These are phyloP conservation scores for Paxillus involutus DNA, from an alignment of 768 basidiomycete species.

Conservation along the genomic window DNA sequence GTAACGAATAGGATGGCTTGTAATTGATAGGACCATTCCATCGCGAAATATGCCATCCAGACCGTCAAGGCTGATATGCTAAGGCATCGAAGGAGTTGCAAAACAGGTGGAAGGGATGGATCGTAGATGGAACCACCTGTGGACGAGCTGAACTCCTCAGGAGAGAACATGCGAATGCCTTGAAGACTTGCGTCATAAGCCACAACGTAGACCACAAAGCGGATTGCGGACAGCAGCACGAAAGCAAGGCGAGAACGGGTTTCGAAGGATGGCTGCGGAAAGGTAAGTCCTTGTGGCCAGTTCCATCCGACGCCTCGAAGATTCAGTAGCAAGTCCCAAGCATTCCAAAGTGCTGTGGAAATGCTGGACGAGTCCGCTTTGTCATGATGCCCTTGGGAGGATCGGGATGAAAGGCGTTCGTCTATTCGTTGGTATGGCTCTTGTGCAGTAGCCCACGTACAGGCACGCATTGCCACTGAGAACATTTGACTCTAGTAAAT, in stretches of 20 bases:
- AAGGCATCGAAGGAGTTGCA: slow-evolving; percentile 37
- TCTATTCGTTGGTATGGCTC: slow-evolving; percentile 13
- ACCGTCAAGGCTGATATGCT: slow-evolving; percentile 43
- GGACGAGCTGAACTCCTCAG: slow-evolving; percentile 35
- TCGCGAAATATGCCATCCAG: slow-evolving; percentile 42
- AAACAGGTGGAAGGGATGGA: slow-evolving; percentile 30
- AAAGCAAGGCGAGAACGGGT: slow-evolving; percentile 17
- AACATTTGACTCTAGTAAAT: slow-evolving; percentile 13
- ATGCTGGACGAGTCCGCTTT: neutral
- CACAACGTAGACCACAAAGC: slow-evolving; percentile 3
- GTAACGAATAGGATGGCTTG: slow-evolving; percentile 43
- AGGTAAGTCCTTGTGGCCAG: slow-evolving; percentile 13
- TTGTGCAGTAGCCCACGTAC: slow-evolving; percentile 21
- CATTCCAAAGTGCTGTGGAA: slow-evolving; percentile 19
- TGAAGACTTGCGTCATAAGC: slow-evolving; percentile 14
- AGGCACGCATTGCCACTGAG: slow-evolving; percentile 13
- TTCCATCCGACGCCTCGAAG: slow-evolving; percentile 29
- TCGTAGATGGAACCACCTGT: slow-evolving; percentile 39
- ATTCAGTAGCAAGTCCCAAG: slow-evolving; percentile 17
- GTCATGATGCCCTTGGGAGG: neutral
- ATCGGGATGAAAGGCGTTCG: neutral
- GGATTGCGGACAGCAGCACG: slow-evolving; percentile 7
- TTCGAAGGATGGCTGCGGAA: slow-evolving; percentile 14
- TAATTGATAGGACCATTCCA: slow-evolving; percentile 44
- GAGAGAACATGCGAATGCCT: slow-evolving; percentile 29